These are phyloP conservation scores for Stenogyne calaminthoides DNA, from an alignment of 305 asterid genomes.

Conservation along the genomic window DNA sequence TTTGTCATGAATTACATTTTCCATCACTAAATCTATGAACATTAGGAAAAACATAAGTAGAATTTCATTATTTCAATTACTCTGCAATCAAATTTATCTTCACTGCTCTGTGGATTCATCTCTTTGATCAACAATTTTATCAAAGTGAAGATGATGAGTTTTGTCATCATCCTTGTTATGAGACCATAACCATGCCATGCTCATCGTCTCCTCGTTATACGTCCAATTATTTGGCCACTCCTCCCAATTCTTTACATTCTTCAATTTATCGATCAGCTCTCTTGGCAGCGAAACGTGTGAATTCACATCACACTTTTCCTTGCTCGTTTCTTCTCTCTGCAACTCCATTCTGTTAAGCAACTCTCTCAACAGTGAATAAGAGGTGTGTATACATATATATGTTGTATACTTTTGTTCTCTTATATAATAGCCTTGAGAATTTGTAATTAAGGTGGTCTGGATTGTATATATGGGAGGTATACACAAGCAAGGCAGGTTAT, in stretches of 20 bases:
- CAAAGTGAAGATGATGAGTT: not conserved
- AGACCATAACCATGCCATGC: conserved; percentile 28
- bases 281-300: conserved; percentile 20
- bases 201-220: conserved; percentile 33
- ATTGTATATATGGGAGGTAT: not conserved
- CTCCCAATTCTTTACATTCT: conserved; percentile 35
- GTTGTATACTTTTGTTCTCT: not conserved
- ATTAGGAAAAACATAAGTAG: not conserved
- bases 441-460: not conserved
- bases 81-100: not conserved
- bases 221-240: conserved; percentile 41
- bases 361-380: not conserved
- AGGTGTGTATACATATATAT: too few species aligned
- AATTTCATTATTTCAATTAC: not conserved
- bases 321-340: conserved; percentile 1
- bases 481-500: not conserved
- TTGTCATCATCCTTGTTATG: not conserved
- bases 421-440: not conserved
- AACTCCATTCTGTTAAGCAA: not conserved
- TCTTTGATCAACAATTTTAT: not conserved
- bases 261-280: conserved; percentile 29
- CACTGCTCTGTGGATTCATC: not conserved
- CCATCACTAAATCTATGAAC: not conserved
- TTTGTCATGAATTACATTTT: not conserved
- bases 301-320: not conserved